Percentiles rank a stretch among this genome's conserved stretches.
Evolutionary conservation across 768 basidiomycete species (phyloP).

Genomic region (Hebeloma cylindrosporum): DNA sequence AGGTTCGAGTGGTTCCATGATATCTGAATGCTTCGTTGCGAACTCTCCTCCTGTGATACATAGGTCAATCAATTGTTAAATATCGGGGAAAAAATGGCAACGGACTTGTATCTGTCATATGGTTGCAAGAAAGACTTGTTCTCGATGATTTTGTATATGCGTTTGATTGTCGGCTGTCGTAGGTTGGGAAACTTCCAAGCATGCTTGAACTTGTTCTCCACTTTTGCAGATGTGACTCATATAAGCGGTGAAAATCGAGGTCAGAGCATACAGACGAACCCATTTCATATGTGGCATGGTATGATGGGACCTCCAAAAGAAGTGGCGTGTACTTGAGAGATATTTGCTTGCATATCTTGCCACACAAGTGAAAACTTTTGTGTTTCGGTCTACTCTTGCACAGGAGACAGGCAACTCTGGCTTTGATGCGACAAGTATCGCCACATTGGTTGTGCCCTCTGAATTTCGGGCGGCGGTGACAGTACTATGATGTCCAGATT

Average conservation of each 20-base stretch:
- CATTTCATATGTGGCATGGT: slow-evolving; percentile 24
- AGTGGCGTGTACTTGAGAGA: slow-evolving; percentile 23
- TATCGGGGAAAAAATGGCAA: not conserved
- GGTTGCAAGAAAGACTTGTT: slow-evolving; percentile 21
- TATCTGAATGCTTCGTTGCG: slow-evolving; percentile 33
- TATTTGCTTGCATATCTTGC: slow-evolving; percentile 25
- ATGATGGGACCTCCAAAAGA: slow-evolving; percentile 24
- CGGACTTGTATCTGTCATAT: slow-evolving; percentile 27
- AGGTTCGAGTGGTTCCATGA: slow-evolving; percentile 30
- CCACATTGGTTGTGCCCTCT: slow-evolving; percentile 27
- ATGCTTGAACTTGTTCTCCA: slow-evolving; percentile 27
- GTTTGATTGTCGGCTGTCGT: slow-evolving; percentile 22
- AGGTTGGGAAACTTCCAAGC: slow-evolving; percentile 23
- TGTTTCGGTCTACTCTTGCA: slow-evolving; percentile 28
- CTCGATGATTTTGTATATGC: slow-evolving; percentile 32
- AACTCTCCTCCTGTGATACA: slow-evolving; percentile 19
- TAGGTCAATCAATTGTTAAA: not conserved
- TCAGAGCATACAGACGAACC: slow-evolving; percentile 15
- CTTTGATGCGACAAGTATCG: slow-evolving; percentile 20
- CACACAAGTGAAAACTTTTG: slow-evolving; percentile 27
- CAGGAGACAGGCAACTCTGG: slow-evolving; percentile 27
- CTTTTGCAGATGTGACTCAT: slow-evolving; percentile 13
- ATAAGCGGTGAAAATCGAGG: not conserved
- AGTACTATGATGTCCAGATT: slow-evolving; percentile 20
- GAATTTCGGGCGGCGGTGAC: slow-evolving; percentile 26